phyloP scores from a whole-genome alignment of 2,329 filamentous ascomycete species.

The Cladosporium sp. region DNA sequence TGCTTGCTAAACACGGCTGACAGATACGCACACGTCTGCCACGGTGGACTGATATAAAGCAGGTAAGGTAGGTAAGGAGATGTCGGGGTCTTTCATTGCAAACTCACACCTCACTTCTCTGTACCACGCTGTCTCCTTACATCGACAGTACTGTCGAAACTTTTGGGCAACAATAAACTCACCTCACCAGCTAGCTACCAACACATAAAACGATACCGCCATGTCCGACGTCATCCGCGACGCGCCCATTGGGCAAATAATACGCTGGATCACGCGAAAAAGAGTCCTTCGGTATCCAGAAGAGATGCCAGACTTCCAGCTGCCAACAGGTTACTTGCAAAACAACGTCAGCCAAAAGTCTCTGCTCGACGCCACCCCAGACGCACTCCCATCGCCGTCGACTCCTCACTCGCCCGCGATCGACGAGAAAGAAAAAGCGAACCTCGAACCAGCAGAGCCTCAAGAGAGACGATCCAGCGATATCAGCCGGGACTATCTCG shows the following conservation, averaged over 20 bases:
- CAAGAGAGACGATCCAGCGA: constrained; percentile 10
- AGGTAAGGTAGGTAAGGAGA: neutral
- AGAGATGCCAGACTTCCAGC: constrained; percentile 51
- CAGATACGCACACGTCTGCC: neutral
- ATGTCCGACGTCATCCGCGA: constrained; percentile 42
- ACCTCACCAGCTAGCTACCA: too few relatives aligned
- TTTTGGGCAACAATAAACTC: too few relatives aligned
- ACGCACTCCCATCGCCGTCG: neutral
- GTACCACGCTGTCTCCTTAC: too few relatives aligned
- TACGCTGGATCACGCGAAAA: constrained; percentile 52
- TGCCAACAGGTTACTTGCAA: constrained; percentile 40
- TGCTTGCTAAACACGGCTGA: neutral
- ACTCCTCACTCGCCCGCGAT: constrained; percentile 19
- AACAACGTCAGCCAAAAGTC: neutral
- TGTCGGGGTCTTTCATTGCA: neutral
- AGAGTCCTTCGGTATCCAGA: constrained; percentile 55
- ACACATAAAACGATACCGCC: too few relatives aligned
- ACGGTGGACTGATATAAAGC: constrained; percentile 1
- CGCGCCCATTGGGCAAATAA: constrained; percentile 54
- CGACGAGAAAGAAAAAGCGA: constrained; percentile 28
- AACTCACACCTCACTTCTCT: neutral
- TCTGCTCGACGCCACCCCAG: neutral
- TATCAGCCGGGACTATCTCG: constrained; percentile 66
- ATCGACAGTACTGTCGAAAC: too few relatives aligned
- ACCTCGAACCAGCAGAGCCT: constrained; percentile 17